Evolutionary conservation across 139 green algal species (phyloP), one percentile per base, ranked within the genome.

Genomic region (Edaphochlamys debaryana): DNA sequence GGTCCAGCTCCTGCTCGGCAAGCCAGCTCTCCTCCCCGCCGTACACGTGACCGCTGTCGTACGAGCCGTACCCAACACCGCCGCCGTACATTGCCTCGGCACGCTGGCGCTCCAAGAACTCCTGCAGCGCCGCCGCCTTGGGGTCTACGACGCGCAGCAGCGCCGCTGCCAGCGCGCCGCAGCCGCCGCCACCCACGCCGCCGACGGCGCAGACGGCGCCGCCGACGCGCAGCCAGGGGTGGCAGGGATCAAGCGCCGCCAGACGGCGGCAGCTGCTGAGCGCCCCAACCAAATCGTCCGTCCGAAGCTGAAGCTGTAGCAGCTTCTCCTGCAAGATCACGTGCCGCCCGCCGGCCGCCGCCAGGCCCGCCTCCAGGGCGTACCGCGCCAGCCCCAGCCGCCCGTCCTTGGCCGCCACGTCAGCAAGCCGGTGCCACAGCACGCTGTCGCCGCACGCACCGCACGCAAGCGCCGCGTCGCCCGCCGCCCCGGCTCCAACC

Each of bases 371-470:
- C 66, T 84, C 78, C 48, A 84, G 64, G 11, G 78, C 78, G 66
- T 84, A 84, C 3, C 78, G 48, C 7, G 78, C 66, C 0, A 84
- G 50, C 20, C 78, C 66, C 58, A 32, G 62, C 5, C 27, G 66
- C 41, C 37, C 50, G 30, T 84, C 40, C 50, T 5, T 19, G 0
- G n/a, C 5, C 23, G 78, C 78, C 48, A 58, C 66, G 27, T 84
- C 78, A 11, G 78, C 78, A 34, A 84, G 52, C 36, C 78, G 78
- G 17, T 84, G 78, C 78, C 78, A 84, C 50, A 84, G 52, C 22
- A 84, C 78, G 3, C 36, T 17, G 66, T 84, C 78, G 38, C 40
- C 17, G 40, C 13, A 29, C 6, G 67, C 23, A 40, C 38, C 15
- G 64, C 6, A 9, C 34, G 9, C 34, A 22, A 5, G 54, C 22